A percentile compares a stretch with the other conserved stretches of the same genome.
These are phyloP conservation scores for Bocquillonia castaneifolia DNA, from an alignment of 441 rosid genomes.

Conservation along the genomic window DNA sequence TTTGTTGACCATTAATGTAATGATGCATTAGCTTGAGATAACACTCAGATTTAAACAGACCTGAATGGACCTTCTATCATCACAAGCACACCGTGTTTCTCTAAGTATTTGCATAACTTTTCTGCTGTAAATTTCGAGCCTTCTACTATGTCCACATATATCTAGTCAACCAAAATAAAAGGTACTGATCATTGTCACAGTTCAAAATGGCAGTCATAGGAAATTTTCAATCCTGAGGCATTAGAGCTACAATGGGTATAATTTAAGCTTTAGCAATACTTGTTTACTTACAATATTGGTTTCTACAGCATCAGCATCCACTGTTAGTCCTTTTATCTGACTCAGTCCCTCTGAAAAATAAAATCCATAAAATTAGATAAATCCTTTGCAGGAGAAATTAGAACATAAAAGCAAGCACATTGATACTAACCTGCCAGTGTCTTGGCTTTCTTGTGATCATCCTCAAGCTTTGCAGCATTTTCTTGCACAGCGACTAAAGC, in stretches of 20 bases:
- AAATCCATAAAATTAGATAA: conserved; percentile 6
- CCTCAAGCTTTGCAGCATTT: conserved; percentile 56
- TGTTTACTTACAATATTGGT: conserved; percentile 81
- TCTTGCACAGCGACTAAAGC: conserved; percentile 76
- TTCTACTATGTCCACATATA: conserved; percentile 51
- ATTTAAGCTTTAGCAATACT: not conserved
- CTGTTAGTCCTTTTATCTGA: conserved; percentile 63
- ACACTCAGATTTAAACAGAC: too few relatives aligned
- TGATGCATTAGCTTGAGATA: too few relatives aligned
- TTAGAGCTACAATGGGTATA: not conserved
- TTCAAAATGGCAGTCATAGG: not conserved
- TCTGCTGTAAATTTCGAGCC: conserved; percentile 48
- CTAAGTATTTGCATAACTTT: conserved; percentile 55
- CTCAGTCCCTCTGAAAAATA: conserved; percentile 55
- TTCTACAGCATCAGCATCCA: conserved; percentile 63
- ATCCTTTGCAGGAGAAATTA: not conserved
- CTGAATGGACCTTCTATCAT: conserved; percentile 54
- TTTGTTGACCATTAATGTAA: not conserved
- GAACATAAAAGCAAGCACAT: not conserved
- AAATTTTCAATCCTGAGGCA: not conserved
- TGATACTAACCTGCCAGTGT: conserved; percentile 55
- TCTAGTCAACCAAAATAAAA: conserved; percentile 31
- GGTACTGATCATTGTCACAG: conserved; percentile 1
- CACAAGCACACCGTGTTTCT: conserved; percentile 59
- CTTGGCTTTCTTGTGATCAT: conserved; percentile 78